Evolutionary conservation across 2,329 filamentous ascomycete species (phyloP).

Genomic region (Akanthomyces lecanii): DNA sequence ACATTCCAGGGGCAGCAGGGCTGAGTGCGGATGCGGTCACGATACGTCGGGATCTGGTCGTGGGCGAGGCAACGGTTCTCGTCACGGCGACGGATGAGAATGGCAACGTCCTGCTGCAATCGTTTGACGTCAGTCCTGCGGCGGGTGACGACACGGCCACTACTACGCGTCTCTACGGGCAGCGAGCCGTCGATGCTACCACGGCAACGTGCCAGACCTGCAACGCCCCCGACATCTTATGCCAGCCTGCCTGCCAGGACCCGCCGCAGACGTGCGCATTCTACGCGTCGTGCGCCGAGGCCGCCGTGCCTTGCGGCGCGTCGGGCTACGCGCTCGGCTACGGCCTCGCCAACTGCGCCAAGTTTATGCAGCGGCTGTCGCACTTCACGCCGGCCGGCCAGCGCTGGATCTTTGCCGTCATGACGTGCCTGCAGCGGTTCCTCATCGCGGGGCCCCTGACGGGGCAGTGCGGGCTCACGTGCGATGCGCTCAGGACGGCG

Average conservation of each 20-base stretch:
- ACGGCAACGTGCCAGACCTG: background rate
- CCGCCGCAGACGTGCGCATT: constrained; percentile 3
- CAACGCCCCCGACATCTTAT: background rate
- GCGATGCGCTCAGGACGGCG: background rate
- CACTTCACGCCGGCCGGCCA: background rate
- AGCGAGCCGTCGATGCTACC: background rate
- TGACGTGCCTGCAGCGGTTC: constrained; percentile 13
- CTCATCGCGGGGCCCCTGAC: constrained; percentile 3
- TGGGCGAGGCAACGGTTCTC: background rate
- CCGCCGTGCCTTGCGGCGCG: background rate
- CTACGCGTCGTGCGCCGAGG: constrained; percentile 10
- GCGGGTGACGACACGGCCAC: too few species aligned
- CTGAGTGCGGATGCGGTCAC: background rate
- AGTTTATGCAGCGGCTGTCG: constrained; percentile 2
- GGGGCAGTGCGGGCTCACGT: background rate
- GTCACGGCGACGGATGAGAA: background rate
- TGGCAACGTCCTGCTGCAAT: background rate
- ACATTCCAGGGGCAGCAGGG: background rate
- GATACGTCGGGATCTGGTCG: background rate
- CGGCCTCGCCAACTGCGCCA: constrained; percentile 6
- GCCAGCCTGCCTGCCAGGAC: constrained; percentile 5
- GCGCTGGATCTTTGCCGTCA: constrained; percentile 1
- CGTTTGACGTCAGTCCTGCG: background rate
- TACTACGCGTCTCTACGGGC: background rate
- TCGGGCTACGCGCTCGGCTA: constrained; percentile 8